A percentile compares a stretch with the other conserved stretches of the same genome.
These are phyloP conservation scores for Neckera pumila DNA, from an alignment of 225 moss, liverwort and hornwort species.

Conservation along the genomic window DNA sequence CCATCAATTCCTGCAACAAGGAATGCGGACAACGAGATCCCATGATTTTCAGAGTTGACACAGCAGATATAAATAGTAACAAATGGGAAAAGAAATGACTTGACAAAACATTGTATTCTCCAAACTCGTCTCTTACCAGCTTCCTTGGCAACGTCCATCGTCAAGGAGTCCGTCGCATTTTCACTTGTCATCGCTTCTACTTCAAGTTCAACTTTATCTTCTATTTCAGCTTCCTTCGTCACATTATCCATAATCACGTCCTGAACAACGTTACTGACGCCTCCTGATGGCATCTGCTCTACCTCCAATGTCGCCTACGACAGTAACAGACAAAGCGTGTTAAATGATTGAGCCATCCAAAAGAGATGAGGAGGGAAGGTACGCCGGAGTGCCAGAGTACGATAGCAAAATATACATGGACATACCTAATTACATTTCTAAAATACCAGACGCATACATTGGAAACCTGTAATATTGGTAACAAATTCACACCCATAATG, in stretches of 20 bases:
- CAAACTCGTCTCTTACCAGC: conserved; percentile 7
- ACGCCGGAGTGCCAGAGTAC: background rate
- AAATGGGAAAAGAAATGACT: background rate
- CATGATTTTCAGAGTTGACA: background rate
- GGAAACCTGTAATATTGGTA: background rate
- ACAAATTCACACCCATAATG: background rate
- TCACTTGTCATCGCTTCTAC: background rate
- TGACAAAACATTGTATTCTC: background rate
- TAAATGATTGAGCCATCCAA: background rate
- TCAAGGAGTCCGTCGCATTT: background rate
- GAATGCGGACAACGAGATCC: background rate
- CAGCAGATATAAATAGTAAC: background rate
- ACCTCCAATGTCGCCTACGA: conserved; percentile 5
- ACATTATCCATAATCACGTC: background rate
- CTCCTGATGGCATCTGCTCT: conserved; percentile 5
- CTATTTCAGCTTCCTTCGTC: background rate
- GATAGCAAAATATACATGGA: background rate
- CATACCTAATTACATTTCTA: background rate
- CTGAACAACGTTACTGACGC: background rate
- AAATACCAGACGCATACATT: background rate
- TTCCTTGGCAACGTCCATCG: background rate
- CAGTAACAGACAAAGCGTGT: background rate
- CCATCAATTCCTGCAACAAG: conserved; percentile 10
- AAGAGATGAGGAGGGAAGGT: background rate
- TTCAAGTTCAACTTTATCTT: background rate